A percentile compares a stretch with the other conserved stretches of the same genome.
Evolutionary conservation across 1,284 basidiomycete species (phyloP).

Genomic region (Psilocybe mexicana): DNA sequence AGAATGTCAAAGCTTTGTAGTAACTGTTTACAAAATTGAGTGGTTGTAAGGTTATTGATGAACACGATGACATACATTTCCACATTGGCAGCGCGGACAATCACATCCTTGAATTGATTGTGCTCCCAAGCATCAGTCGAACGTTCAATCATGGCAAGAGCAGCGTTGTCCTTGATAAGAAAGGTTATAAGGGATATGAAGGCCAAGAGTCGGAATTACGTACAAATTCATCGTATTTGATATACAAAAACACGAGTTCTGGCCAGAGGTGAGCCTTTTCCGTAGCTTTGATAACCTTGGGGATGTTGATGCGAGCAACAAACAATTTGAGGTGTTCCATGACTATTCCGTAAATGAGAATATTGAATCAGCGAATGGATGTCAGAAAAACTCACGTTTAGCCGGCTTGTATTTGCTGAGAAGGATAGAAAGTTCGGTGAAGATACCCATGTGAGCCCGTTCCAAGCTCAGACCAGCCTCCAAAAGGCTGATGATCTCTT

Average conservation of each 20-base stretch:
- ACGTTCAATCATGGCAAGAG: slow-evolving; percentile 96
- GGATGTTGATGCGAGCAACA: slow-evolving; percentile 96
- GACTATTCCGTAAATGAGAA: slow-evolving; percentile 45
- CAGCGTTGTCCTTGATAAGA: slow-evolving; percentile 80
- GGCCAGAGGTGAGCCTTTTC: slow-evolving; percentile 99
- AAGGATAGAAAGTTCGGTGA: slow-evolving; percentile 92
- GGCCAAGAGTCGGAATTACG: slow-evolving; percentile 29
- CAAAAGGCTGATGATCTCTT: slow-evolving; percentile 89
- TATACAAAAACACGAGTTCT: slow-evolving; percentile 97
- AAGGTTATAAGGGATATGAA: neutral
- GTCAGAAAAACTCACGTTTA: slow-evolving; percentile 61
- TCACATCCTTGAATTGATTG: slow-evolving; percentile 97
- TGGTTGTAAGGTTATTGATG: slow-evolving; percentile 1
- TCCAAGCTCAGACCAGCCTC: slow-evolving; percentile 96
- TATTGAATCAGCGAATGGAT: slow-evolving; percentile 5
- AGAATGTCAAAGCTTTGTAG: slow-evolving; percentile 88
- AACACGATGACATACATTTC: slow-evolving; percentile 72
- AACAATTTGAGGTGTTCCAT: slow-evolving; percentile 99
- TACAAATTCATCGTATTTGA: slow-evolving; percentile 96
- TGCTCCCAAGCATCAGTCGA: slow-evolving; percentile 98
- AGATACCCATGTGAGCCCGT: slow-evolving; percentile 93
- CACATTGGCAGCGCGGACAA: slow-evolving; percentile 94
- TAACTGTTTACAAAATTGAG: slow-evolving; percentile 50
- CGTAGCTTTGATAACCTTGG: slow-evolving; percentile 92
- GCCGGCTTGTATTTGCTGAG: slow-evolving; percentile 97